A percentile compares a stretch with the other conserved stretches of the same genome.
Evolutionary conservation across 169 alveolate species (phyloP).

Genomic region (Ichthyophthirius multifiliis): DNA sequence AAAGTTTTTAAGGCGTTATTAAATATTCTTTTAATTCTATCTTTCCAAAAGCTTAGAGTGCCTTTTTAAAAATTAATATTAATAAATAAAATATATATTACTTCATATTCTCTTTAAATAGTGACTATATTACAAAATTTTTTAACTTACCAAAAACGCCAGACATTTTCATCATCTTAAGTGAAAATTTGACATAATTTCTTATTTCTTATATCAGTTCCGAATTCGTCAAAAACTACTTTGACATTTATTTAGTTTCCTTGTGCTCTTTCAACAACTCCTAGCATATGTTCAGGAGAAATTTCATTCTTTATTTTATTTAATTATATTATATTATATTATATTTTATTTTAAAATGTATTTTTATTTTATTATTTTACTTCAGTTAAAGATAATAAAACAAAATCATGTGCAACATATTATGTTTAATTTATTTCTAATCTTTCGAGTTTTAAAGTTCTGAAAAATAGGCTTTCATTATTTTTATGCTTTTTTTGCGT

Average conservation of each 20-base stretch:
- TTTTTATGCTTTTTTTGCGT: not conserved
- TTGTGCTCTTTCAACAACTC: conserved; percentile 2
- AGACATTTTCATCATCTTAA: not conserved
- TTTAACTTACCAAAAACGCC: not conserved
- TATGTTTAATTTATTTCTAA: not conserved
- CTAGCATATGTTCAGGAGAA: conserved; percentile 8
- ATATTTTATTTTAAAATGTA: no score
- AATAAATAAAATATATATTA: not conserved
- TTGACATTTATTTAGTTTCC: not conserved
- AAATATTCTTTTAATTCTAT: not conserved
- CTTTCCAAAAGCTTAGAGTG: not conserved
- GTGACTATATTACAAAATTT: conserved; percentile 16
- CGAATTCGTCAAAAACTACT: conserved; percentile 1
- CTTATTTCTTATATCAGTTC: not conserved
- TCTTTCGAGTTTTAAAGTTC: not conserved
- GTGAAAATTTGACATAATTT: not conserved
- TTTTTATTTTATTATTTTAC: not conserved
- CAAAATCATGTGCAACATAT: conserved; percentile 1
- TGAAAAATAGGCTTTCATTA: not conserved
- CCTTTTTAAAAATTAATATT: not conserved
- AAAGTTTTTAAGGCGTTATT: not conserved
- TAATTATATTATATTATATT: no score
- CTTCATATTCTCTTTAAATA: conserved; percentile 19
- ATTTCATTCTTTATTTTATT: not conserved
- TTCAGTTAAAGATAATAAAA: not conserved